Base-by-base conservation (phyloP, 495 filamentous ascomycete genomes). In the Thermochaetoides thermophila region DNA sequence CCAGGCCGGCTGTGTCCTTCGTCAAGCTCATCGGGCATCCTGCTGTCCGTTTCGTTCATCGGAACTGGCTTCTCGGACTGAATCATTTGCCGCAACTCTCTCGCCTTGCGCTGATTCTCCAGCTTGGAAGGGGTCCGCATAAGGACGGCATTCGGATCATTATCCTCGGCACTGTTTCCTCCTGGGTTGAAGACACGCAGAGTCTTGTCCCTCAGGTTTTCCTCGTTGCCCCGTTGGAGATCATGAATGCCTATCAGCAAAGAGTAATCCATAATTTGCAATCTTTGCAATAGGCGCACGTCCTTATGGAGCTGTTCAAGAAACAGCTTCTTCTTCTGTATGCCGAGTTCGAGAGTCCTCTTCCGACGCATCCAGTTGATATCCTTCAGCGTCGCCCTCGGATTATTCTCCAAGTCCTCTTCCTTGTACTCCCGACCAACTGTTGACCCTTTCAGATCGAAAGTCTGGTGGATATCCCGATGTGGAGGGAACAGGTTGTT, bases 231-330 rank as follows among this genome's bases (percentile, higher is more conserved):
- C 38, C 76, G 73, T 20, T 71, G 69, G 7, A 86, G 51, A 54
- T 96, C 89, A 48, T 99, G 89, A 22, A 95, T 91, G 21, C 91
- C 89, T 12, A 99, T 74, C 25, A 99, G 59, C 32, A 99, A 72
- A 11, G 86, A 95, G 56, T 99, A 99, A 49, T 99, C 89, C 89
- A 99, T 99, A 44, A 99, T 94, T 45, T 89, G 81, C 21, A 96
- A 62, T 44, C 63, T 71, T 56, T 95, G 81, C 22, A 99, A 53
- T 10, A 96, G 59, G 29, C 72, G 69, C 19, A 96, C 86, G 53
- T 99, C 89, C 35, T 71, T 69, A 39, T 86, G 69, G 42, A 96
- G 74, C 48, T 99, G 89, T 32, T 82, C 74, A 12, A 95, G 64
- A 50, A 99, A 96, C 22, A 80, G 50, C 13, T 74, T 65, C 55